Percentiles rank a stretch among this genome's conserved stretches.
Evolutionary conservation across 1,284 basidiomycete genomes (phyloP).

Genomic region (Puccinia hordei): DNA sequence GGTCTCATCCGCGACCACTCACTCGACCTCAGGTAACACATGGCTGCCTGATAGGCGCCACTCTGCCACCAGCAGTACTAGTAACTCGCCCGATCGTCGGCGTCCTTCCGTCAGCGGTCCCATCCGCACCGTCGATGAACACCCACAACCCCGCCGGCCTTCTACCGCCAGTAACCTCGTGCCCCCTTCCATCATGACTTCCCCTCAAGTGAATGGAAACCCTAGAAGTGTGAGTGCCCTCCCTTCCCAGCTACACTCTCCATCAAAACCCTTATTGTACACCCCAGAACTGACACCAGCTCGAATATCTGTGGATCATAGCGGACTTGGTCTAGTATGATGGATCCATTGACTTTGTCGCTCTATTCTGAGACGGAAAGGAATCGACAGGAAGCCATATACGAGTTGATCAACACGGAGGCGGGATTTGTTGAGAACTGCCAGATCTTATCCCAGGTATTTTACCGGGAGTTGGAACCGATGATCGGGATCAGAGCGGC

Average conservation of each 20-base stretch:
- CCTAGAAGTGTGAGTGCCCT: not conserved
- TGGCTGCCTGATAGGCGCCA: not conserved
- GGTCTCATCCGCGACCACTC: not conserved
- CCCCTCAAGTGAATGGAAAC: not conserved
- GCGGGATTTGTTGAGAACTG: conserved; percentile 41
- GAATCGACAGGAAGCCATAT: conserved; percentile 48
- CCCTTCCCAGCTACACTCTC: not conserved
- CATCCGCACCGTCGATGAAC: not conserved
- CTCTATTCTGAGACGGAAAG: conserved; percentile 22
- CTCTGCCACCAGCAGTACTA: not conserved
- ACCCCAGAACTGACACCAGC: not conserved
- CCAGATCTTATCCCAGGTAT: conserved; percentile 39
- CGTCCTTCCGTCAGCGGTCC: conserved; percentile 16
- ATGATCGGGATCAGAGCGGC: conserved; percentile 11
- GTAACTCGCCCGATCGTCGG: not conserved
- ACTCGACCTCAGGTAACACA: not conserved
- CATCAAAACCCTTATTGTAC: too few relatives aligned
- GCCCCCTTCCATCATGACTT: not conserved
- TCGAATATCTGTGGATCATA: not conserved
- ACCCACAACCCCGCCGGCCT: not conserved
- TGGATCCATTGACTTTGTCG: conserved; percentile 9
- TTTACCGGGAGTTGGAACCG: conserved; percentile 20
- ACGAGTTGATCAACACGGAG: conserved; percentile 48
- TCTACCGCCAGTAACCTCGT: not conserved
- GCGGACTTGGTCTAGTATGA: conserved; percentile 36